Percentiles rank a stretch among this genome's conserved stretches.
phyloP scores from a whole-genome alignment of 1,139 yeast genomes.

The Geotrichum klebahnii region DNA sequence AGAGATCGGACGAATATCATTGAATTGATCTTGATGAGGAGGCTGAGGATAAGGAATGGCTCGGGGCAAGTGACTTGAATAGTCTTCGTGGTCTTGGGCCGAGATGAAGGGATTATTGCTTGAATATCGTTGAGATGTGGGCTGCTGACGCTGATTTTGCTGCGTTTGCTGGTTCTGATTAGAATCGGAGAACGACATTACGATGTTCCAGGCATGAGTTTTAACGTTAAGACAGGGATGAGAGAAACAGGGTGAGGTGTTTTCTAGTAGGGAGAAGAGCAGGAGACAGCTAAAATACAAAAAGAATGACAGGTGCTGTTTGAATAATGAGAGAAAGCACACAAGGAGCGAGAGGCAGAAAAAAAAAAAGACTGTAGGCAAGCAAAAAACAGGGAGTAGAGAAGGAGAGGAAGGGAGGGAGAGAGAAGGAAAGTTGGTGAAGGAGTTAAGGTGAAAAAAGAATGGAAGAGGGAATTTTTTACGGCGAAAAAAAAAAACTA shows the following conservation, averaged over 20 bases:
- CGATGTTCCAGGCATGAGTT: background rate
- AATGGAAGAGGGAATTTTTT: background rate
- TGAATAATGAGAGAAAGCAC: background rate
- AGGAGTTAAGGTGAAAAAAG: background rate
- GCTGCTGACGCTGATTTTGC: constrained; percentile 3
- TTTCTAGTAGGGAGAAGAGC: background rate
- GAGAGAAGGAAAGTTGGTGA: background rate
- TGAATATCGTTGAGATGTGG: background rate
- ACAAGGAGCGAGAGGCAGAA: background rate
- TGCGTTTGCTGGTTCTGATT: constrained; percentile 7
- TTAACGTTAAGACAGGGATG: background rate
- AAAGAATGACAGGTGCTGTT: too few relatives aligned
- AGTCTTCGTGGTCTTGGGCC: background rate
- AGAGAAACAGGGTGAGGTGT: background rate
- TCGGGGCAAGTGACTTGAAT: background rate
- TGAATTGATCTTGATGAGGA: background rate
- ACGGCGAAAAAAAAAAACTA: constrained; percentile 1
- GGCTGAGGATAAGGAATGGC: constrained; percentile 10
- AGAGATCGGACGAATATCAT: constrained; percentile 27
- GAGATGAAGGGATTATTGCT: constrained; percentile 12
- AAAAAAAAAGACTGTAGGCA: background rate
- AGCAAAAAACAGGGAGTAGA: background rate
- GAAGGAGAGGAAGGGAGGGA: background rate
- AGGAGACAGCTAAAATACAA: too few relatives aligned
- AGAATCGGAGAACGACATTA: constrained; percentile 6